phyloP scores from a whole-genome alignment of 2,329 filamentous ascomycete genomes.

The Grosmannia huntii region DNA sequence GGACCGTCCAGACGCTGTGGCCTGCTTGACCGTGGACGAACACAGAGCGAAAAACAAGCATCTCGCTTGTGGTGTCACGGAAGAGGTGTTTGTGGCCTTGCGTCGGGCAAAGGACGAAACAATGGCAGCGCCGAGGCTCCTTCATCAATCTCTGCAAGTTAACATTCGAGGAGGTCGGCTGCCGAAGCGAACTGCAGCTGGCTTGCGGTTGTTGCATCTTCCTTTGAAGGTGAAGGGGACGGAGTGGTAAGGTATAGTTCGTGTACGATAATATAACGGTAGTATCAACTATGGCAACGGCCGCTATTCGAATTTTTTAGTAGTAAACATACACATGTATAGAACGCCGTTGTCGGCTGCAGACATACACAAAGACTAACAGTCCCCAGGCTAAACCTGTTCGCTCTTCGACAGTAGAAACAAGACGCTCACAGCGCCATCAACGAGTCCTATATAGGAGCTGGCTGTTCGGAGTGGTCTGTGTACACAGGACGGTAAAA shows the following conservation, averaged over 20 bases:
- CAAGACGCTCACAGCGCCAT: too few relatives aligned
- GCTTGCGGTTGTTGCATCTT: conserved; percentile 5
- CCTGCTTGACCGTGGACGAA: conserved; percentile 31
- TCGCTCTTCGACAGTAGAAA: too few relatives aligned
- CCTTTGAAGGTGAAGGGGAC: conserved; percentile 3
- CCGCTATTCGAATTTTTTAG: too few relatives aligned
- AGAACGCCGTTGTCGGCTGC: too few relatives aligned
- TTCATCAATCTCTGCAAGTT: conserved; percentile 38
- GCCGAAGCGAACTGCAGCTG: conserved; percentile 16
- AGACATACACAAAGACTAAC: too few relatives aligned
- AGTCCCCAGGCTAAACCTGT: too few relatives aligned
- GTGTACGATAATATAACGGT: background rate
- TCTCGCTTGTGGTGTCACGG: conserved; percentile 25
- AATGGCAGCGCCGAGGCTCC: conserved; percentile 30
- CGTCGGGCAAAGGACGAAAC: conserved; percentile 29
- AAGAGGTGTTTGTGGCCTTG: conserved; percentile 31
- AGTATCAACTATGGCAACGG: too few relatives aligned
- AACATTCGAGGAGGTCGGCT: conserved; percentile 37
- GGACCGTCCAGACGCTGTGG: conserved; percentile 20
- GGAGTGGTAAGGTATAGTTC: background rate
- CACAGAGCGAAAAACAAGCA: conserved; percentile 36
- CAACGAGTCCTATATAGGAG: too few relatives aligned
- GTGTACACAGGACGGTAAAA: too few relatives aligned
- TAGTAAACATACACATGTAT: too few relatives aligned
- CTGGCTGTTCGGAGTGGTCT: too few relatives aligned